Conservation (phyloP, 1,139 yeast species). For the Geotrichum reessii region DNA sequence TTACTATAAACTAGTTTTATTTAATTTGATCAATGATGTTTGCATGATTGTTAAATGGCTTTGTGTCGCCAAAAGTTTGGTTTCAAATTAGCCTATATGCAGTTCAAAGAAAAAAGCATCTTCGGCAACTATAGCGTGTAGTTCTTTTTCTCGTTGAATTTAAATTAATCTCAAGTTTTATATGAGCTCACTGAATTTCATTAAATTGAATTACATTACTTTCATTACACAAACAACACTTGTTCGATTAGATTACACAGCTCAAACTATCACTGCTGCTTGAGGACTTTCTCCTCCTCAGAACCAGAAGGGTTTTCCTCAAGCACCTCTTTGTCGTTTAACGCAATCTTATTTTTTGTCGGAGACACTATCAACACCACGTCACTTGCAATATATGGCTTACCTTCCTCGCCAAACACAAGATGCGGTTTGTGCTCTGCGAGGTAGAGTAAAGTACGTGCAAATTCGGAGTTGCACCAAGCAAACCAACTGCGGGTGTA, state of each 20-base stretch:
- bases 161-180: no score
- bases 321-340: neutral
- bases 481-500: constrained; percentile 83
- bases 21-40: neutral
- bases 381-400: constrained; percentile 8
- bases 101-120: neutral
- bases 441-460: constrained; percentile 70
- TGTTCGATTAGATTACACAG: neutral
- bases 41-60: neutral
- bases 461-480: constrained; percentile 92
- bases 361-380: neutral
- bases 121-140: neutral
- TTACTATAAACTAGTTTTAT: neutral
- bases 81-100: neutral
- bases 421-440: constrained; percentile 71
- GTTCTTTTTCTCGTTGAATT: no score
- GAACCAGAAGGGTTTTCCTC: neutral
- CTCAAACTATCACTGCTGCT: neutral
- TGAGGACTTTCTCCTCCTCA: neutral
- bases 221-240: neutral
- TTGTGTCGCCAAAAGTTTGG: neutral
- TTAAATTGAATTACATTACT: neutral
- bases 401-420: constrained; percentile 44
- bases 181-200: neutral
- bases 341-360: neutral